Base-by-base conservation (phyloP, 192 early-diverging fungal genomes). In the Helicostylum pulchrum region DNA sequence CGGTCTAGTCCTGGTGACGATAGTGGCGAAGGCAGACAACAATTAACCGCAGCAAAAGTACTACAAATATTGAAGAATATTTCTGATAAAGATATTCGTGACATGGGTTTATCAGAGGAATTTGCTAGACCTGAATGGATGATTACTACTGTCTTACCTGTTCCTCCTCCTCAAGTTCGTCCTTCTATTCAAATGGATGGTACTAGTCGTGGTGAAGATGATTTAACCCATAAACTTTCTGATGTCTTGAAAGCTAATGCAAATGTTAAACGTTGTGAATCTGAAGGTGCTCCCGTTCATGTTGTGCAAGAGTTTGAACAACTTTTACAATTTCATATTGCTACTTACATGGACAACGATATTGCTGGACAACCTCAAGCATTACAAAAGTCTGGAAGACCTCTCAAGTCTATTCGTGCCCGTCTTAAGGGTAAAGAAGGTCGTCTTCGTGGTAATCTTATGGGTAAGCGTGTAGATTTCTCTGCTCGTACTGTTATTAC, bases 401-500 rank as follows among this genome's bases (percentile, higher is more conserved):
- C 95, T 49, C 87, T 91, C 58, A 99, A 99, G 72, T 90, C 94
- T 19, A 97, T 99, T 62, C 88, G 96, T 66, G 91, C 91, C 14
- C 85, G 97, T 66, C 82, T 99, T 53, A 99, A 99, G 87, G 97
- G 97, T 56, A 99, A 99, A 77, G 97, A 99, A 77, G 97, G 95
- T 52, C 91, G 97, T 71, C 79, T 99, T 62, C 94, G 97, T 80
- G 95, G 95, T 58, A 99, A 99, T 76, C 79, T 99, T 78, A 99
- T 99, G 97, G 97, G 97, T 56, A 99, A 99, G 76, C 93, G 97
- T 79, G 96, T 99, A 2, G 97, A 98, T 77, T 99, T 98, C 77
- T 97, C 95, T 30, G 96, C 97, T 0, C 92, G 97, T 79, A 99
- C 95, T 4, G 97, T 99, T 51, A 97, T 99, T 77, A 99, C 97